Percentiles rank a stretch among this genome's conserved stretches.
These are phyloP conservation scores for Pichia sp. DNA, from an alignment of 1,139 yeast species.

Conservation along the genomic window DNA sequence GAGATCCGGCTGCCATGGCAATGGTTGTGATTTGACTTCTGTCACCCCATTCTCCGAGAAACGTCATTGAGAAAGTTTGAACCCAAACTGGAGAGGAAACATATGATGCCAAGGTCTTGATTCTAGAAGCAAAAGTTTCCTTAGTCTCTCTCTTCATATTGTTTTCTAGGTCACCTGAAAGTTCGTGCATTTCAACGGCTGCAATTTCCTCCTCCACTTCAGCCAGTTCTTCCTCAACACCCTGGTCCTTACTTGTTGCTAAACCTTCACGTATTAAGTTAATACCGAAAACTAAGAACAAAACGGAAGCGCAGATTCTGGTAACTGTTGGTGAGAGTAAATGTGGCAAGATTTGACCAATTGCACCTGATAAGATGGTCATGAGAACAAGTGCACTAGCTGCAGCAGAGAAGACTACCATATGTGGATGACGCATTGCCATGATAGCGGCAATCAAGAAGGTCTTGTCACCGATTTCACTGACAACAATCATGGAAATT, in stretches of 20 bases:
- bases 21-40: slow-evolving; percentile 96
- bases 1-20: slow-evolving; percentile 97
- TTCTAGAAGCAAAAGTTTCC: slow-evolving; percentile 2
- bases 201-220: slow-evolving; percentile 95
- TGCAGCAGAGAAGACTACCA: slow-evolving; percentile 81
- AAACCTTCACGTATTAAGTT: slow-evolving; percentile 75
- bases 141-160: slow-evolving; percentile 1
- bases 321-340: slow-evolving; percentile 75
- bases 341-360: slow-evolving; percentile 88
- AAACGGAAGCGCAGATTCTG: slow-evolving; percentile 68
- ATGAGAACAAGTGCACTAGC: slow-evolving; percentile 80
- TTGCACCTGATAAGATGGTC: slow-evolving; percentile 85
- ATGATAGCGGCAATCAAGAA: slow-evolving; percentile 92
- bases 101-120: slow-evolving; percentile 27
- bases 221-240: slow-evolving; percentile 91
- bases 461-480: slow-evolving; percentile 97
- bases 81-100: slow-evolving; percentile 86
- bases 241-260: slow-evolving; percentile 70
- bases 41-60: slow-evolving; percentile 98
- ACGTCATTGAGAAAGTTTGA: slow-evolving; percentile 93
- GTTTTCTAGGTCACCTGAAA: slow-evolving; percentile 49
- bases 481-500: slow-evolving; percentile 78
- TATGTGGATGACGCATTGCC: slow-evolving; percentile 91
- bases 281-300: slow-evolving; percentile 79
- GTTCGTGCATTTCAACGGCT: slow-evolving; percentile 46